These are phyloP conservation scores for Colletotrichum falcatum DNA, from an alignment of 2,329 filamentous ascomycete genomes.

Conservation along the genomic window DNA sequence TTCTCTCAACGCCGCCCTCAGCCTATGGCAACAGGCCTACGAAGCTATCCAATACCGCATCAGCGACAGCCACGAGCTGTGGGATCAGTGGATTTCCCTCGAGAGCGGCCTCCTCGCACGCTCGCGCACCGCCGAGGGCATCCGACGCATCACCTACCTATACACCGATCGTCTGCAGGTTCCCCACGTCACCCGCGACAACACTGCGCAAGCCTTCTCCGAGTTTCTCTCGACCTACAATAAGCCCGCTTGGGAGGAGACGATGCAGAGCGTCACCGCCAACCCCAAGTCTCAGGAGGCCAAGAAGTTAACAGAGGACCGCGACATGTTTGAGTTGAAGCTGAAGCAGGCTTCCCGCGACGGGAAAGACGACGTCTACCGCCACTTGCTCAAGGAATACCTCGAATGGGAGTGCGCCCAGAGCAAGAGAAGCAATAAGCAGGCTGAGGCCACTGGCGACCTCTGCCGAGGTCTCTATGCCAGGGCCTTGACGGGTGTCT, in stretches of 20 bases:
- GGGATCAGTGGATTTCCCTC: constrained; percentile 82
- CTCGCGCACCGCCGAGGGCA: constrained; percentile 65
- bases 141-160: constrained; percentile 75
- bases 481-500: constrained; percentile 76
- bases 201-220: constrained; percentile 81
- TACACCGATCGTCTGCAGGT: constrained; percentile 77
- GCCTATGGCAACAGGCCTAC: constrained; percentile 78
- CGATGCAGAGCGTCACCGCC: constrained; percentile 76
- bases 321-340: constrained; percentile 76
- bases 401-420: constrained; percentile 85
- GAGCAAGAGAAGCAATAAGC: constrained; percentile 65
- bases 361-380: constrained; percentile 67
- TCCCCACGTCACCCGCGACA: constrained; percentile 81
- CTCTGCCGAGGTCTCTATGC: constrained; percentile 78
- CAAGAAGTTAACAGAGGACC: constrained; percentile 71
- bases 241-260: constrained; percentile 76
- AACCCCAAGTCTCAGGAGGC: constrained; percentile 66
- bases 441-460: constrained; percentile 58
- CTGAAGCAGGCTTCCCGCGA: constrained; percentile 69
- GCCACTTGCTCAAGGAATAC: constrained; percentile 72
- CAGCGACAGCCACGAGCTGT: constrained; percentile 81
- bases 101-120: constrained; percentile 75
- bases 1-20: constrained; percentile 73
- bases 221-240: constrained; percentile 80
- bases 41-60: constrained; percentile 79